Percentiles rank a stretch among this genome's conserved stretches.
Evolutionary conservation across 2,329 filamentous ascomycete species (phyloP).

Genomic region (Leptographium flavum): DNA sequence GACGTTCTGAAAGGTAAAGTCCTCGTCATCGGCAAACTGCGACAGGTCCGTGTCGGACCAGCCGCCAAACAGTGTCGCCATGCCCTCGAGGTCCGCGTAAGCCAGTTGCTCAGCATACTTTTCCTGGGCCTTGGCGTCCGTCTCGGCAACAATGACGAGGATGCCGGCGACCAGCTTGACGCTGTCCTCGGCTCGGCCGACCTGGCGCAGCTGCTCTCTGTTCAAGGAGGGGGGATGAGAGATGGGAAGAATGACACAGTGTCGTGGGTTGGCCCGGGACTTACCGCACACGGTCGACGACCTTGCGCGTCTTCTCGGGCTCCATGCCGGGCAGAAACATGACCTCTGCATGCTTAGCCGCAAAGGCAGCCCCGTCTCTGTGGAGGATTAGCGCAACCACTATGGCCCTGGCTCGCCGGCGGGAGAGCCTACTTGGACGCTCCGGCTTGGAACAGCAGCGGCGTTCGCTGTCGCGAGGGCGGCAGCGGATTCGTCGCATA

Average conservation of each 20-base stretch:
- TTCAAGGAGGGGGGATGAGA: neutral
- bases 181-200: constrained; percentile 16
- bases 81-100: constrained; percentile 11
- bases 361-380: constrained; percentile 9
- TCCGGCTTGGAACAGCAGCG: constrained; percentile 12
- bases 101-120: constrained; percentile 17
- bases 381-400: no score
- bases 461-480: constrained; percentile 8
- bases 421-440: constrained; percentile 5
- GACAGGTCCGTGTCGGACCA: constrained; percentile 15
- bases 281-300: no score
- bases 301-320: no score
- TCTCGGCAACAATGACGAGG: constrained; percentile 9
- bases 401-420: no score
- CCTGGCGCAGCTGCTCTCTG: no score
- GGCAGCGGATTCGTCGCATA: neutral
- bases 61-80: constrained; percentile 14
- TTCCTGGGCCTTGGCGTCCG: constrained; percentile 10
- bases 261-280: no score
- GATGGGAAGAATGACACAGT: no score
- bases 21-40: constrained; percentile 22
- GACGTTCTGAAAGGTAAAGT: constrained; percentile 23
- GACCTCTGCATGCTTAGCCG: constrained; percentile 12
- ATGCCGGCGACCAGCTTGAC: constrained; percentile 13
- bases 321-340: constrained; percentile 13